Percentiles rank a stretch among this genome's conserved stretches.
Evolutionary conservation across 306 rosid genomes (phyloP).

Genomic region (Chamaecrista fasciculata): DNA sequence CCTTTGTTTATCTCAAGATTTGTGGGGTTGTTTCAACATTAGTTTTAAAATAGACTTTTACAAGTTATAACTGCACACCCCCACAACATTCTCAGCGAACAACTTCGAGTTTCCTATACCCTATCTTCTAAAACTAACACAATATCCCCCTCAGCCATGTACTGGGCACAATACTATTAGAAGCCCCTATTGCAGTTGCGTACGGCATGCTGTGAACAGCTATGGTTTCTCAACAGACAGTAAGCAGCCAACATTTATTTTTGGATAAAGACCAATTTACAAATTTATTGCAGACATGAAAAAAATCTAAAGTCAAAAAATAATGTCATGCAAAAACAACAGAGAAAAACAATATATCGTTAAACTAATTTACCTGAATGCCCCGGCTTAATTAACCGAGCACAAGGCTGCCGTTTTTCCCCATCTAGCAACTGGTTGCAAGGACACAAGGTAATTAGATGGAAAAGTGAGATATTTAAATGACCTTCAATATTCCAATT

Average conservation of each 20-base stretch:
- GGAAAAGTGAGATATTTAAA: conserved; percentile 4
- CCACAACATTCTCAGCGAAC: too few relatives aligned
- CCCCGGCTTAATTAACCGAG: conserved; percentile 45
- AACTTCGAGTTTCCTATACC: too few relatives aligned
- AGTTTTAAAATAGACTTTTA: too few relatives aligned
- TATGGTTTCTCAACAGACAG: background rate
- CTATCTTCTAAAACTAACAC: too few relatives aligned
- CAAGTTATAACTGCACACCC: too few relatives aligned
- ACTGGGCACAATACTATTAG: too few relatives aligned
- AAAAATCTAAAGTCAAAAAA: background rate
- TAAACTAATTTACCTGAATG: conserved; percentile 42
- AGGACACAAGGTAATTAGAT: conserved; percentile 20
- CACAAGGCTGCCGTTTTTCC: conserved; percentile 42
- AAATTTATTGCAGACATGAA: background rate
- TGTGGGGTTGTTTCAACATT: too few relatives aligned
- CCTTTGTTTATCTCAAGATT: too few relatives aligned
- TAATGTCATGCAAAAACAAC: conserved; percentile 8
- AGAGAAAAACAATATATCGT: background rate
- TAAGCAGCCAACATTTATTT: background rate
- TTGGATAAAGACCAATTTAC: background rate
- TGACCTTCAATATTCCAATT: conserved; percentile 8
- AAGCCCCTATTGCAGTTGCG: too few relatives aligned
- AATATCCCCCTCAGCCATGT: too few relatives aligned
- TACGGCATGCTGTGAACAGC: too few relatives aligned
- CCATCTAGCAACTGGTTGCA: conserved; percentile 47